Conservation (phyloP, 345 rosid species). For the Excoecaria agallocha region DNA sequence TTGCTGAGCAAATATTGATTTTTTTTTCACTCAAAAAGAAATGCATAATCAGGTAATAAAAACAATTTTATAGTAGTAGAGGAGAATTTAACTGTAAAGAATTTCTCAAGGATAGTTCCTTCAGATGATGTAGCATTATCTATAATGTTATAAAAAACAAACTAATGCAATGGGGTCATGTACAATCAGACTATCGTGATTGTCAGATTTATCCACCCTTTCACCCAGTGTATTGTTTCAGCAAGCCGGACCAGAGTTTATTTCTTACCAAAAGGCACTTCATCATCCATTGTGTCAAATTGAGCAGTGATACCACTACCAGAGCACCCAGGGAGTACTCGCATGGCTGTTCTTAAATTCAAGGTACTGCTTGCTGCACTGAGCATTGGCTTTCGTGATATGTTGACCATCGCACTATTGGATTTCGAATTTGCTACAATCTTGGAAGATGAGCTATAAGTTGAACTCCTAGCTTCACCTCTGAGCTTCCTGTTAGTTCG, state of each 20-base stretch:
- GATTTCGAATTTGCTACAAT: slow-evolving; percentile 23
- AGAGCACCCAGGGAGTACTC: slow-evolving; percentile 12
- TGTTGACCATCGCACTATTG: background rate
- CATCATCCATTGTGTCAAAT: slow-evolving; percentile 22
- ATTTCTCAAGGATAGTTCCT: background rate
- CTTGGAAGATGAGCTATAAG: slow-evolving; percentile 27
- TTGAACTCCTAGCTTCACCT: slow-evolving; percentile 25
- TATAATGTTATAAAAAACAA: background rate
- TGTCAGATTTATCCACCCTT: background rate
- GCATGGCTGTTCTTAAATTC: slow-evolving; percentile 22
- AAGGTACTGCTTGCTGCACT: slow-evolving; percentile 19
- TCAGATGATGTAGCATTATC: background rate
- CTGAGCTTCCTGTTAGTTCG: slow-evolving; percentile 34
- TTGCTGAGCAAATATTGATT: background rate
- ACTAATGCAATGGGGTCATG: background rate
- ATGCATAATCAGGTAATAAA: background rate
- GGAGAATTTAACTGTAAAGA: too few species aligned
- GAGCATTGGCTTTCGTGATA: slow-evolving; percentile 22
- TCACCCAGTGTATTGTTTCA: background rate
- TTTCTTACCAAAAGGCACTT: slow-evolving; percentile 35
- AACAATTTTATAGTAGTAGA: too few species aligned
- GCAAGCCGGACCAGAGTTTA: slow-evolving; percentile 3
- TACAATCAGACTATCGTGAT: background rate
- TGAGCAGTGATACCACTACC: slow-evolving; percentile 6
- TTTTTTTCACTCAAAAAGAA: background rate